These are phyloP conservation scores for Backusella westeae DNA, from an alignment of 192 early-diverging fungal genomes.

Conservation along the genomic window DNA sequence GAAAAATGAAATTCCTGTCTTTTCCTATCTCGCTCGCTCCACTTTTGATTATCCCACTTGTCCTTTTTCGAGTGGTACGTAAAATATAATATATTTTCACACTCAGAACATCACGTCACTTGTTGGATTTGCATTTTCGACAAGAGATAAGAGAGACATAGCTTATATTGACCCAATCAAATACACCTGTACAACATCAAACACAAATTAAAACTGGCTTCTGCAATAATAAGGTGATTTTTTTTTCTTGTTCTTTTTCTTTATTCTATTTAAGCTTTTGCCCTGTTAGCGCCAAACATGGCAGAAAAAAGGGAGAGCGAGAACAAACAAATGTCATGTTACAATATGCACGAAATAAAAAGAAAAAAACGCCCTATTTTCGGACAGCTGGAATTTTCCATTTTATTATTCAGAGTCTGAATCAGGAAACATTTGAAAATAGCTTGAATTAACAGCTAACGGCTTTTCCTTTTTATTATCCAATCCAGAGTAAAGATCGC, in stretches of 20 bases:
- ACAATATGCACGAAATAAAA: neutral
- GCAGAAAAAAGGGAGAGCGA: neutral
- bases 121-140: neutral
- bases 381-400: neutral
- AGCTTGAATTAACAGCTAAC: neutral
- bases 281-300: neutral
- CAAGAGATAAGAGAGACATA: neutral
- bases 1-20: neutral
- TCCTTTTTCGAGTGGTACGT: neutral
- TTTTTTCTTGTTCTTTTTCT: neutral
- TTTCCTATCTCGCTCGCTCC: neutral
- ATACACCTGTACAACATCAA: neutral
- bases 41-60: neutral
- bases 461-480: neutral
- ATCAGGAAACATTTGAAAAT: slow-evolving; percentile 15
- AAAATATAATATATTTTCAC: neutral
- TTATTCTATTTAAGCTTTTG: neutral
- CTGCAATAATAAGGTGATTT: neutral
- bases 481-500: neutral
- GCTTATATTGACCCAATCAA: neutral
- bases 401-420: neutral
- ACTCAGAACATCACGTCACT: neutral
- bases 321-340: neutral
- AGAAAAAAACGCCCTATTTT: too few relatives aligned
- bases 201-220: neutral